Evolutionary conservation across 305 asterid species (phyloP), one percentile per base, ranked within the genome.

Genomic region (Fraxinus greggii): DNA sequence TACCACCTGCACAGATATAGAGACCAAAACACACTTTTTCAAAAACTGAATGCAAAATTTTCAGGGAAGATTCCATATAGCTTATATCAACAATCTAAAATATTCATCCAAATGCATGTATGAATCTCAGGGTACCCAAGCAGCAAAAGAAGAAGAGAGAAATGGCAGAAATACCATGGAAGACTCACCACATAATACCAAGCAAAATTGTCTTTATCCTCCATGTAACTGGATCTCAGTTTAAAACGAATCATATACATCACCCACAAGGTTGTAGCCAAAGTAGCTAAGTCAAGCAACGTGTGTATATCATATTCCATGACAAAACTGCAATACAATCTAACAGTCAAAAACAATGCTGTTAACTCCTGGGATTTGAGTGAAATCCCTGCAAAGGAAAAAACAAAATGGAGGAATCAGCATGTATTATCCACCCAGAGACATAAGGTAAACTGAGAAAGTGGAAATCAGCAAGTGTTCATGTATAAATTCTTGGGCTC

Each of bases 261-360:
- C 88, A 93, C 97, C 97, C 97, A 93, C 85, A 90, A 67, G 48
- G 97, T 93, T 74, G 97, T 90, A 59, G 80, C 97, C 82, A 93
- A 75, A 1, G 97, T 92, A 79, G 93, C 88, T 88, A 90, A 77
- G 86, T 93, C 97, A 82, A 93, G 97, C 82, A 93, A 29, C 45
- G 97, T 93, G 90, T 93, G 97, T 75, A 93, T 93, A 85, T 93
- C 97, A 54, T 89, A 92, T 86, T 93, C 97, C 96, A 93, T 93
- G 67, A 93, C 96, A 82, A 91, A 80, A 85, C 94, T 93, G 82
- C 97, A 92, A 84, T 93, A 93, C 87, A 93, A 81, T 87, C 97
- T 93, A 81, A 92, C 96, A 77, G 93, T 96, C 88, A 93, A 76
- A 88, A 93, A 93, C 72, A 92, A 80, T 83, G 97, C 96, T 36